These are phyloP conservation scores for Pseudognaphalium luteoalbum DNA, from an alignment of 129 eudicot species.

Conservation along the genomic window DNA sequence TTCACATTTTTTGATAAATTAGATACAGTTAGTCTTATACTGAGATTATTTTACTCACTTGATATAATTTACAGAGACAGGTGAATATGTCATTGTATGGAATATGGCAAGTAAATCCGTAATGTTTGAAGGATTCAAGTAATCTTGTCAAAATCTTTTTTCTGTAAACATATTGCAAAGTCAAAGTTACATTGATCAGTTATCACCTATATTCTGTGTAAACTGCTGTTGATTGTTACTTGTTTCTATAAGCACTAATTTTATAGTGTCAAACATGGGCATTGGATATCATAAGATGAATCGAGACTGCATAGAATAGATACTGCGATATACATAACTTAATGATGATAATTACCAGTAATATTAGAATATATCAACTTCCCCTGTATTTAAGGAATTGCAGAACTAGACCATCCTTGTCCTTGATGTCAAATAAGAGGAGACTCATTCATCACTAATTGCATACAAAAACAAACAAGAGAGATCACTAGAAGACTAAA, in stretches of 20 bases:
- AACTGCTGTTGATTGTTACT: neutral
- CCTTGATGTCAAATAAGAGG: constrained; percentile 1
- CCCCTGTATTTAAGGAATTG: neutral
- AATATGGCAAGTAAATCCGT: neutral
- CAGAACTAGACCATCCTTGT: neutral
- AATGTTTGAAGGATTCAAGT: constrained; percentile 1
- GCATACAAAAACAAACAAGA: neutral
- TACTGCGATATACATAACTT: no score
- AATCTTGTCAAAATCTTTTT: neutral
- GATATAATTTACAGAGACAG: neutral
- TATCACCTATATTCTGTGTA: neutral
- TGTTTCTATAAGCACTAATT: constrained; percentile 15
- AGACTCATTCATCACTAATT: neutral
- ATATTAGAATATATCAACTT: neutral
- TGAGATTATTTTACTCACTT: neutral
- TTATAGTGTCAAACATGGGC: constrained; percentile 11
- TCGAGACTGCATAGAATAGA: neutral
- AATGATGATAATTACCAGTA: neutral
- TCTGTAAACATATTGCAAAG: neutral
- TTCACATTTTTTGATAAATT: neutral
- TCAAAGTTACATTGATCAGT: neutral
- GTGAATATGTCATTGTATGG: neutral
- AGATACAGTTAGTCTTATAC: neutral
- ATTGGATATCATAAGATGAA: neutral
- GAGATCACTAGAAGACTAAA: neutral